Percentiles rank a stretch among this genome's conserved stretches.
These are phyloP conservation scores for Ganoderma lingzhi DNA, from an alignment of 1,284 basidiomycete species.

Conservation along the genomic window DNA sequence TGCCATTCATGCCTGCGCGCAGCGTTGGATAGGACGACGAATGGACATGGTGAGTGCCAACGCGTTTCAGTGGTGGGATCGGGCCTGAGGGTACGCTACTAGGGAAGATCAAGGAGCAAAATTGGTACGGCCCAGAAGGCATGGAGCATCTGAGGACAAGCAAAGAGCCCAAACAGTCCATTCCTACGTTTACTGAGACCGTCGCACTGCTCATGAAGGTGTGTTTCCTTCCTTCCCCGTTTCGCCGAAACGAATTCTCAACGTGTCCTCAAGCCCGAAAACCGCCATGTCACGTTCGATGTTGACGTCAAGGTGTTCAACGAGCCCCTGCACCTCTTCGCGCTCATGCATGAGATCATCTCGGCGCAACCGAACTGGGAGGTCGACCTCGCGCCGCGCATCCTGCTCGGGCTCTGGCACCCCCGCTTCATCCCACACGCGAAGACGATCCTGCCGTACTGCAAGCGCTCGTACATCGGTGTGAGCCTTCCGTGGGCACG, in stretches of 20 bases:
- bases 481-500: conserved; percentile 73
- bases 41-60: conserved; percentile 60
- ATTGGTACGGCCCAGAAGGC: conserved; percentile 78
- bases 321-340: conserved; percentile 88
- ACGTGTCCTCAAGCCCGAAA: conserved; percentile 73
- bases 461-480: conserved; percentile 89
- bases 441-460: conserved; percentile 80
- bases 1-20: conserved; percentile 24
- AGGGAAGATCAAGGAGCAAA: conserved; percentile 75
- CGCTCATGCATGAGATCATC: conserved; percentile 83
- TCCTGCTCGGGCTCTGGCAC: conserved; percentile 93
- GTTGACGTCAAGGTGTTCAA: conserved; percentile 96
- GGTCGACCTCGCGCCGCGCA: conserved; percentile 85
- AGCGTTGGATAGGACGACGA: conserved; percentile 76
- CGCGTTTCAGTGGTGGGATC: conserved; percentile 1
- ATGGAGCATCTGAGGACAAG: conserved; percentile 87
- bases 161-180: conserved; percentile 84
- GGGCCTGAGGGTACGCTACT: conserved; percentile 15
- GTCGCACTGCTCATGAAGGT: conserved; percentile 84
- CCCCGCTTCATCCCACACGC: conserved; percentile 89
- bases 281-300: conserved; percentile 88
- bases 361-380: conserved; percentile 80
- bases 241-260: too few relatives aligned
- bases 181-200: conserved; percentile 89
- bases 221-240: conserved; percentile 27